These are phyloP conservation scores for Citrus sinensis DNA, from an alignment of 345 rosid species.

Conservation along the genomic window DNA sequence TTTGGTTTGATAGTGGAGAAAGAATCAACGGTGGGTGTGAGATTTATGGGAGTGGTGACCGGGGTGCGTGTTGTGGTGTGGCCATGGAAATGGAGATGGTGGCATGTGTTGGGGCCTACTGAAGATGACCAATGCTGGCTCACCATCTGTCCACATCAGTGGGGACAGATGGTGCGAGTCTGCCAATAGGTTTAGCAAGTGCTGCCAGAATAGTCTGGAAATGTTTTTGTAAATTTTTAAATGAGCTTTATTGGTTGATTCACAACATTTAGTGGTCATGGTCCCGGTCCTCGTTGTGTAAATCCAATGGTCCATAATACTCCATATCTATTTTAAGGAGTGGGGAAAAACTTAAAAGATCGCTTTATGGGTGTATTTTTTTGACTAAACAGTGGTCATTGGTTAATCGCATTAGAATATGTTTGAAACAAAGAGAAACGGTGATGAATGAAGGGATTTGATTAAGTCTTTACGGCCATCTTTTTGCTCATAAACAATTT, in stretches of 20 bases:
- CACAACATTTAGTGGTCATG: slow-evolving; percentile 1
- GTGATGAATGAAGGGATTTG: background rate
- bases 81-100: background rate
- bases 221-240: slow-evolving; percentile 13
- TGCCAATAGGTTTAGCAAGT: slow-evolving; percentile 8
- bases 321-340: background rate
- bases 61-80: background rate
- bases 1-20: background rate
- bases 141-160: slow-evolving; percentile 13
- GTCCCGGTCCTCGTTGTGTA: slow-evolving; percentile 9
- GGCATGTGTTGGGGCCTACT: slow-evolving; percentile 24
- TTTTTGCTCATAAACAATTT: background rate
- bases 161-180: slow-evolving; percentile 11
- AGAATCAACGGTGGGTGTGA: slow-evolving; percentile 28
- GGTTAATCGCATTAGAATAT: background rate
- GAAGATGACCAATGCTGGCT: slow-evolving; percentile 7
- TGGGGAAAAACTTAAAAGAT: background rate
- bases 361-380: background rate
- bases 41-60: slow-evolving; percentile 5
- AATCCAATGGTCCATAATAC: background rate
- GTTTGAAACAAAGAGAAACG: background rate
- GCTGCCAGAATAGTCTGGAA: slow-evolving; percentile 18
- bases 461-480: background rate
- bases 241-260: slow-evolving; percentile 19
- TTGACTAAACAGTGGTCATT: background rate